These are phyloP conservation scores for Evernia prunastri DNA, from an alignment of 495 filamentous ascomycete species.

Conservation along the genomic window DNA sequence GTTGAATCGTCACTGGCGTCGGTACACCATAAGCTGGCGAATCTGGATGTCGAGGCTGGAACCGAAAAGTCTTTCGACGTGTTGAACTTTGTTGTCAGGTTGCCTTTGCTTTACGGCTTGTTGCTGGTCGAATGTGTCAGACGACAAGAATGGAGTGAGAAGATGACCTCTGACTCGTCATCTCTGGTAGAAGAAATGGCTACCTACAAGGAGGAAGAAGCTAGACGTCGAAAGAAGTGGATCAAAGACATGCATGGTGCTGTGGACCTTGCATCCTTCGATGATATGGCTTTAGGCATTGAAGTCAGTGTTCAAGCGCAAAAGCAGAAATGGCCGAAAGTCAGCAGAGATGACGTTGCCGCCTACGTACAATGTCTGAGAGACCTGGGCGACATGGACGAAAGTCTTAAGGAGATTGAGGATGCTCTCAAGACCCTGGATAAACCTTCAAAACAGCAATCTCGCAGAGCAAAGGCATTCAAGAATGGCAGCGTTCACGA, in stretches of 20 bases:
- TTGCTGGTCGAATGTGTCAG: constrained; percentile 78
- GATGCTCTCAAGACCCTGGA: constrained; percentile 57
- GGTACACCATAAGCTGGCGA: constrained; percentile 61
- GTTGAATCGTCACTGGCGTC: constrained; percentile 67
- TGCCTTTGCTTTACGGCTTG: constrained; percentile 84
- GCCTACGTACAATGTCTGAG: constrained; percentile 48
- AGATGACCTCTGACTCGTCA: constrained; percentile 75
- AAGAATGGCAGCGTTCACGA: constrained; percentile 95
- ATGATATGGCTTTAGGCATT: constrained; percentile 63
- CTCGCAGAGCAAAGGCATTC: constrained; percentile 80
- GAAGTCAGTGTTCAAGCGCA: constrained; percentile 82
- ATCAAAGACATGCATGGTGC: constrained; percentile 63
- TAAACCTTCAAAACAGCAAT: constrained; percentile 65
- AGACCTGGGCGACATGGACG: constrained; percentile 37
- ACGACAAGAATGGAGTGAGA: constrained; percentile 83
- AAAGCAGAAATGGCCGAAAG: constrained; percentile 67
- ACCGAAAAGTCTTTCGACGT: constrained; percentile 67
- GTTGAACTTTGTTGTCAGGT: constrained; percentile 64
- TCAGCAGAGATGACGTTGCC: constrained; percentile 51
- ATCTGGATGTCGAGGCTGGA: constrained; percentile 62
- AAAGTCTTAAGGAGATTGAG: constrained; percentile 53
- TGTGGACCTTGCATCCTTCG: constrained; percentile 48
- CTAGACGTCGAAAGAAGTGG: constrained; percentile 84
- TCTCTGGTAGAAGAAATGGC: constrained; percentile 88
- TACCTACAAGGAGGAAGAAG: constrained; percentile 81